Conservation (phyloP, 768 basidiomycete species). For the Mycena olivaceomarginata region DNA sequence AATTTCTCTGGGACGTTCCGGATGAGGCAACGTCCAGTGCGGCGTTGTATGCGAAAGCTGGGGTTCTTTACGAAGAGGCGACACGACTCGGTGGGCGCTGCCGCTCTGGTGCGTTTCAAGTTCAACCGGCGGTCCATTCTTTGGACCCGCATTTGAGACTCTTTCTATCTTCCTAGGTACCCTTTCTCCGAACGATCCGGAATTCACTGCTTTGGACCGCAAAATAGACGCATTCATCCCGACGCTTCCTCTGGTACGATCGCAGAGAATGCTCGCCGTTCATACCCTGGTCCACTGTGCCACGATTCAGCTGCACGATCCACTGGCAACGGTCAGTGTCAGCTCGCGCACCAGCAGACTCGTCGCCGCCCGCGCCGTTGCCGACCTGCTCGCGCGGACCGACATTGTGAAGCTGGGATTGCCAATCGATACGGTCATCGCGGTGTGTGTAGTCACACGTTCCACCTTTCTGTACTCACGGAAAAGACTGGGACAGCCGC, state of each 20-base stretch:
- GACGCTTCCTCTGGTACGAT: slow-evolving; percentile 10
- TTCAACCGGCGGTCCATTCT: too few species aligned
- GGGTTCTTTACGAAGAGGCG: slow-evolving; percentile 50
- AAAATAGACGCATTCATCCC: slow-evolving; percentile 29
- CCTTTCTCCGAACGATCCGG: slow-evolving; percentile 33
- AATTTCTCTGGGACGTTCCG: slow-evolving; percentile 20
- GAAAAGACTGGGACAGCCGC: not conserved
- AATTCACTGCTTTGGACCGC: slow-evolving; percentile 49
- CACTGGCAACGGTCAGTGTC: slow-evolving; percentile 33
- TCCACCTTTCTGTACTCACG: not conserved
- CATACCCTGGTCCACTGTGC: slow-evolving; percentile 51
- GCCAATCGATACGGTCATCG: slow-evolving; percentile 36
- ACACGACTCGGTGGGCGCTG: not conserved
- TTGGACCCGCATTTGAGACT: not conserved
- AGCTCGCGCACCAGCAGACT: slow-evolving; percentile 24
- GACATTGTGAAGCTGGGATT: slow-evolving; percentile 27
- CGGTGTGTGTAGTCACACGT: slow-evolving; percentile 2
- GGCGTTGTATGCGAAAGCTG: slow-evolving; percentile 22
- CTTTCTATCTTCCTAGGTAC: not conserved
- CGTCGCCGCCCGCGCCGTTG: slow-evolving; percentile 24
- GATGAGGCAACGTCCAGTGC: slow-evolving; percentile 11
- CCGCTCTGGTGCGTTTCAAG: not conserved
- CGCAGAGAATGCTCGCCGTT: slow-evolving; percentile 44
- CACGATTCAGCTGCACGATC: slow-evolving; percentile 49
- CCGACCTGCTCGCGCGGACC: slow-evolving; percentile 7